Evolutionary conservation across 2,329 filamentous ascomycete species (phyloP).

Genomic region (Hymenoscyphus occultus): DNA sequence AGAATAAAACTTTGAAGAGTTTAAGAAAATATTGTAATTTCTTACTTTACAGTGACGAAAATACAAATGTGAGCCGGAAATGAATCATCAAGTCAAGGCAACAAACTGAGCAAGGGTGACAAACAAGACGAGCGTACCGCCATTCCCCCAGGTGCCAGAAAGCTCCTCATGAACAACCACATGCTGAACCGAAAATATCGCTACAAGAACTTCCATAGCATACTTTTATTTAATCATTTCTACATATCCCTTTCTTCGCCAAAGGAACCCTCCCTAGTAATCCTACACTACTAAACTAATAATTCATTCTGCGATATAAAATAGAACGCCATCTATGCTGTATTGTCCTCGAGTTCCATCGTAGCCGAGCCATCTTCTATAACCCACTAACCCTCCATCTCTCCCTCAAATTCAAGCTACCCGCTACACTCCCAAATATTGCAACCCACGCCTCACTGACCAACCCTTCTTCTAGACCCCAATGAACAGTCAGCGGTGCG

Average conservation of each 20-base stretch:
- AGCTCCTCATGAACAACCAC: not conserved
- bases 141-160: not conserved
- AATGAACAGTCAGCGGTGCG: conserved; percentile 81
- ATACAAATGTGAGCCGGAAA: too few species aligned
- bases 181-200: not conserved
- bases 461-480: conserved; percentile 67
- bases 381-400: conserved; percentile 10
- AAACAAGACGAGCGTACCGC: not conserved
- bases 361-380: not conserved
- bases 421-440: conserved; percentile 52
- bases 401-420: conserved; percentile 20
- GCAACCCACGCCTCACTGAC: conserved; percentile 58
- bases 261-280: not conserved
- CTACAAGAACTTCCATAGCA: not conserved
- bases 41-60: too few species aligned
- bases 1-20: too few species aligned
- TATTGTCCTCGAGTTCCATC: not conserved
- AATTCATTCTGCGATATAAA: not conserved
- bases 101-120: too few species aligned
- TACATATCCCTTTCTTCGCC: not conserved
- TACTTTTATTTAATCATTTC: not conserved
- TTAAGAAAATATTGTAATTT: too few species aligned
- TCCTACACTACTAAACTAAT: not conserved
- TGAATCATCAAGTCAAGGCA: too few species aligned
- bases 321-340: not conserved